Base-by-base conservation (phyloP, 2,329 filamentous ascomycete species). In the Exophiala calicioides region DNA sequence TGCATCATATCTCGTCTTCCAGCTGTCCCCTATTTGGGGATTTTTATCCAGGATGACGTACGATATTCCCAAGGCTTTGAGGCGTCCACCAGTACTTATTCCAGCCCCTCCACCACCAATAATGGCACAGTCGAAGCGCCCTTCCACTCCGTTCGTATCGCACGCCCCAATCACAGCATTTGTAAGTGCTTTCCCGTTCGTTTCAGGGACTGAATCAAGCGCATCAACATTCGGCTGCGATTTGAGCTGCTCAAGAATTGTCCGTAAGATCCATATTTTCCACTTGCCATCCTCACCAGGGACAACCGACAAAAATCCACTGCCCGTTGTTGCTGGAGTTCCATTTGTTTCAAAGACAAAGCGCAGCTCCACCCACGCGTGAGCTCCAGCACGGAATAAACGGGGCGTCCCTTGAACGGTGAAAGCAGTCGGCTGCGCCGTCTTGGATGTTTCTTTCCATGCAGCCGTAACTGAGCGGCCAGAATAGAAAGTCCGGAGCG, bases 41-140 rank as follows among this genome's bases (percentile, higher is more conserved):
- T 71, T 70, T 18, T 64, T 62, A 29, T 76, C 73, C 30, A 76
- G 60, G n/a, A 74, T 62, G 4, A 76, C 56, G 20, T 70, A 66
- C 1, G 63, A 63, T 3, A 74, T 51, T 2, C 67, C 65, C 3
- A 75, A 58, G 33, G 72, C 69, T 50, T 73, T 63, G 10, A 73
- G 56, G 2, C 72, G 64, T 8, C 69, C 73, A 18, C 68, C 70
- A 3, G 63, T 60, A 19, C 66, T 65, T 1, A 76, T 59, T 1
- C 73, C 73, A 19, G 65, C 65, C 50, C 74, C 71, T 2, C 73
- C 72, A 24, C 65, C 69, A 7, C 72, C 69, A 31, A 67, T 56
- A n/a, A 68, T 45, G 9, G 67, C 44, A 9, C 51, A 59, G 21
- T 63, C 62, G 53, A 62, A 61, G 5, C 15, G 19, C 20, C 21